Evolutionary conservation across 768 basidiomycete genomes (phyloP).

Genomic region (Nidularia pulvinata): DNA sequence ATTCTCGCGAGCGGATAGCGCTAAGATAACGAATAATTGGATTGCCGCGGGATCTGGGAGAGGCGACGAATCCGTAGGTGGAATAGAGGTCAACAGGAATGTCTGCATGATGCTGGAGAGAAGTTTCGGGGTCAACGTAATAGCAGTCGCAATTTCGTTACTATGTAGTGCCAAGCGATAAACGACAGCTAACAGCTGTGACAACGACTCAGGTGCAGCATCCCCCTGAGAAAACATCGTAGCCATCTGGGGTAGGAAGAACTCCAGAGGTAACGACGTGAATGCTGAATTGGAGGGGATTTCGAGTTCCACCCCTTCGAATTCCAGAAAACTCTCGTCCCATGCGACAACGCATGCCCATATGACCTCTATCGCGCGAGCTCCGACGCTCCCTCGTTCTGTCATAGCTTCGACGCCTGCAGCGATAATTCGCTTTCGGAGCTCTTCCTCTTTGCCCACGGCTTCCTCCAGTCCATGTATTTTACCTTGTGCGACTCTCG

Average conservation of each 20-base stretch:
- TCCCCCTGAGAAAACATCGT: slow-evolving; percentile 34
- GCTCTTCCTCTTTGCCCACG: slow-evolving; percentile 35
- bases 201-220: slow-evolving; percentile 45
- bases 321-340: slow-evolving; percentile 35
- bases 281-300: slow-evolving; percentile 22
- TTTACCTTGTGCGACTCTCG: slow-evolving; percentile 27
- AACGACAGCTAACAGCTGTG: slow-evolving; percentile 58
- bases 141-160: slow-evolving; percentile 46
- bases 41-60: slow-evolving; percentile 52
- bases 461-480: slow-evolving; percentile 32
- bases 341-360: slow-evolving; percentile 78
- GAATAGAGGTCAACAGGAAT: slow-evolving; percentile 58
- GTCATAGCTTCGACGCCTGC: slow-evolving; percentile 65
- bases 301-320: slow-evolving; percentile 51
- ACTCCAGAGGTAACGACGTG: slow-evolving; percentile 29
- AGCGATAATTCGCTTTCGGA: slow-evolving; percentile 65
- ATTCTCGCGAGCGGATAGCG: slow-evolving; percentile 64
- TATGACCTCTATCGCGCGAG: slow-evolving; percentile 66
- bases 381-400: slow-evolving; percentile 67
- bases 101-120: slow-evolving; percentile 47
- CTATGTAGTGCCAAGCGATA: slow-evolving; percentile 63
- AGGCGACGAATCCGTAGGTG: slow-evolving; percentile 27
- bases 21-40: slow-evolving; percentile 54
- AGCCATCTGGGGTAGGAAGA: slow-evolving; percentile 49
- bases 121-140: slow-evolving; percentile 51